Base-by-base conservation (phyloP, 306 rosid genomes). In the Dryas octopetala region DNA sequence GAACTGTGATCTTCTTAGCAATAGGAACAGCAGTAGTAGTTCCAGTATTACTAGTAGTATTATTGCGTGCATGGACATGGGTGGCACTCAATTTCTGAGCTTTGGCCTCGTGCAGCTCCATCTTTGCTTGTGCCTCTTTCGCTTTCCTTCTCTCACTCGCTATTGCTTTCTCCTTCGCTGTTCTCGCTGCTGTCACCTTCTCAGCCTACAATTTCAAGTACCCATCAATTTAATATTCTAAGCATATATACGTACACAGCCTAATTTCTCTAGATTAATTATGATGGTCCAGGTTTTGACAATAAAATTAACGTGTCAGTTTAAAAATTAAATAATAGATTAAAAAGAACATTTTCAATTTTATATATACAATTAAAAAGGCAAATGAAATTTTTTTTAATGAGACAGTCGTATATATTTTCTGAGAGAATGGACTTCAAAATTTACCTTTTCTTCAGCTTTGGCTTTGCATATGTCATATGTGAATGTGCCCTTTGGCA, bases 81-180 rank as follows among this genome's bases (percentile, higher is more conserved):
- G 32, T 85, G 50, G 61, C 5, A 3, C 53, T 38, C 43, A 80
- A 66, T 78, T 83, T 89, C 66, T 88, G 85, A 10, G 85, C 97
- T 80, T 85, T 91, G 12, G 91, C 90, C 64, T 88, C 87, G 57
- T 86, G 98, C 5, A 88, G 76, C 79, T 89, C 88, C 83, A 77
- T 83, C 79, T 91, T 88, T 19, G 98, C 97, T 74, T 81, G 61
- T 1, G 89, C 91, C 64, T 85, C 89, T 50, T 82, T 85, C 1
- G 89, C 96, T 78, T 78, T 89, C 49, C 84, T 79, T 1, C 70
- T 77, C 50, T 93, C 96, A 44, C 82, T 83, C 1, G 83, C 88
- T 49, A 91, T 83, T 32, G 44, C 82, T 54, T 70, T 85, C 84
- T 84, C 91, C 64, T 85, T 93, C 50, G 63, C 53, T 15, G 91